Percentiles rank a stretch among this genome's conserved stretches.
Evolutionary conservation across 108 stramenopile species (phyloP).

Genomic region (Parietichytrium sp.): DNA sequence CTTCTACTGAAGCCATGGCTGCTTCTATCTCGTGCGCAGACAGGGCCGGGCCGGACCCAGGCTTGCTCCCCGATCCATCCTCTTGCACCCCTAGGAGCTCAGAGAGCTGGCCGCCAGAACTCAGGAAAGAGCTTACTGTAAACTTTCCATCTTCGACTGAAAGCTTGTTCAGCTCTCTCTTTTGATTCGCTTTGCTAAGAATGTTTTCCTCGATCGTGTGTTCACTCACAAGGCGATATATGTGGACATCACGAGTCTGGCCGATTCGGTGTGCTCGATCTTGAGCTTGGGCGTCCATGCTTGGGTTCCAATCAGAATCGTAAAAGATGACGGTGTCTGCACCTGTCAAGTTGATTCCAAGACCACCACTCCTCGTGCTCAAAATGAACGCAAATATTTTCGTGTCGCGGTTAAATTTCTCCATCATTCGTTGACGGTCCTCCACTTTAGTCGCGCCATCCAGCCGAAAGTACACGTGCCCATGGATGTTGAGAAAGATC

Average conservation of each 20-base stretch:
- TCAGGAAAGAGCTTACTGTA: slow-evolving; percentile 35
- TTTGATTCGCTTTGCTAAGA: slow-evolving; percentile 83
- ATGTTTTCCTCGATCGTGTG: slow-evolving; percentile 97
- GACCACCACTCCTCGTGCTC: slow-evolving; percentile 60
- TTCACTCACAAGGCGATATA: slow-evolving; percentile 90
- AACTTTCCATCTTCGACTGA: slow-evolving; percentile 95
- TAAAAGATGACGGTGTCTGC: slow-evolving; percentile 68
- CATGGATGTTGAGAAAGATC: slow-evolving; percentile 63
- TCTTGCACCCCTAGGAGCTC: background rate
- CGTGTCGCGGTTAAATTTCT: slow-evolving; percentile 60
- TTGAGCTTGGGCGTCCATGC: slow-evolving; percentile 69
- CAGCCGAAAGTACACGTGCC: slow-evolving; percentile 59
- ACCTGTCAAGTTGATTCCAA: slow-evolving; percentile 67
- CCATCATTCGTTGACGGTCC: slow-evolving; percentile 48
- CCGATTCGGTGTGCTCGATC: slow-evolving; percentile 90
- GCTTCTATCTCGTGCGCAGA: background rate
- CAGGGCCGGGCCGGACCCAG: background rate
- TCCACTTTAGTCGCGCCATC: slow-evolving; percentile 60
- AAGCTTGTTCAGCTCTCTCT: slow-evolving; percentile 85
- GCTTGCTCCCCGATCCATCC: background rate
- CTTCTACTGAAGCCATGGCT: slow-evolving; percentile 25
- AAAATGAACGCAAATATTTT: slow-evolving; percentile 63
- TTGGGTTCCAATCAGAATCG: slow-evolving; percentile 69
- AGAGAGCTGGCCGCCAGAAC: background rate
- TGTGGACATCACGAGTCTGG: slow-evolving; percentile 92